Evolutionary conservation across 768 basidiomycete genomes (phyloP).

Genomic region (Candolleomyces efflorescens): DNA sequence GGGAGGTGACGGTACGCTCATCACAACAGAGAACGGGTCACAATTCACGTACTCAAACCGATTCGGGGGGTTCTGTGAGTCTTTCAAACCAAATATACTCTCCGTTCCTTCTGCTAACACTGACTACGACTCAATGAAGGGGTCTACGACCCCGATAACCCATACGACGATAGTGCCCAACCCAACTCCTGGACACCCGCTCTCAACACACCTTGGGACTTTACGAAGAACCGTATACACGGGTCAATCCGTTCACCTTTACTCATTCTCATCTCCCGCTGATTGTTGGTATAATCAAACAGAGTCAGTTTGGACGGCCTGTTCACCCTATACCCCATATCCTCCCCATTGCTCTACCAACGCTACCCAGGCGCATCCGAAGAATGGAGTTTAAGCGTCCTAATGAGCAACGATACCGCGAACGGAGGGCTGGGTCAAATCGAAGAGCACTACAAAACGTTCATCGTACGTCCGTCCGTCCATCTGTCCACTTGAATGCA

Average conservation of each 20-base stretch:
- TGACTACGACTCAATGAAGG: conserved; percentile 28
- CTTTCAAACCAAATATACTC: conserved; percentile 10
- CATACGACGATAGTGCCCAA: conserved; percentile 66
- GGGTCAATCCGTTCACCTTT: conserved; percentile 37
- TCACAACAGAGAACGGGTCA: conserved; percentile 71
- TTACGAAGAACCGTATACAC: conserved; percentile 74
- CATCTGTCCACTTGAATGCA: not conserved
- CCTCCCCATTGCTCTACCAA: conserved; percentile 58
- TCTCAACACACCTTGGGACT: conserved; percentile 54
- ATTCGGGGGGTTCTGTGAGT: conserved; percentile 82
- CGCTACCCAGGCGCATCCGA: conserved; percentile 53
- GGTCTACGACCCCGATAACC: conserved; percentile 60
- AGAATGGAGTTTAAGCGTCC: conserved; percentile 62
- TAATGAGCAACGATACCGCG: conserved; percentile 60
- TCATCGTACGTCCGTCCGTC: conserved; percentile 65
- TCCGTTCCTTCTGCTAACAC: not conserved
- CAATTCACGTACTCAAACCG: conserved; percentile 74
- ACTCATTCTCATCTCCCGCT: conserved; percentile 54
- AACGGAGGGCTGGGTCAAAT: conserved; percentile 59
- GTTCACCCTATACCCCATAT: conserved; percentile 75
- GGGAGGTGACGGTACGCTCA: conserved; percentile 60
- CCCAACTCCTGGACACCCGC: conserved; percentile 73
- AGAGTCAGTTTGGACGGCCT: conserved; percentile 73
- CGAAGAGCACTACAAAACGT: conserved; percentile 75
- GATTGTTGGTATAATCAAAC: not conserved